Percentiles rank a stretch among this genome's conserved stretches.
phyloP scores from a whole-genome alignment of 768 basidiomycete species.

The Amylocystis lapponica region DNA sequence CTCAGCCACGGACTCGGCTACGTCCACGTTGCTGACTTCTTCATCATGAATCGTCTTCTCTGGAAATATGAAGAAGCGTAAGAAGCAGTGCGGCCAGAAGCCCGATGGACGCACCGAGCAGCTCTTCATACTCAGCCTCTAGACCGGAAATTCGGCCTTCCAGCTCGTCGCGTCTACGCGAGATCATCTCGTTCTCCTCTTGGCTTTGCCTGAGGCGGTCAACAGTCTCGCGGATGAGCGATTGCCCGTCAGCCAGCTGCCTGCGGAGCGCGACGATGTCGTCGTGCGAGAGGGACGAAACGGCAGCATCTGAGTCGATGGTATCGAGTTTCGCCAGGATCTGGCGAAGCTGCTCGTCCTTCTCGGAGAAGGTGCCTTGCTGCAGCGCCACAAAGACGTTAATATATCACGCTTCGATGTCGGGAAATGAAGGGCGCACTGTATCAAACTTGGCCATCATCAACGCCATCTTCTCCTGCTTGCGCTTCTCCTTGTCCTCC shows the following conservation, averaged over 20 bases:
- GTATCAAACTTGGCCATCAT: slow-evolving; percentile 99
- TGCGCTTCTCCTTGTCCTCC: slow-evolving; percentile 98
- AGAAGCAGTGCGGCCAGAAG: background rate
- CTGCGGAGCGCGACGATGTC: slow-evolving; percentile 80
- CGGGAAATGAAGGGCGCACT: slow-evolving; percentile 42
- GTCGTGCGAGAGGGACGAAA: slow-evolving; percentile 58
- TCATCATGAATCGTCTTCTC: slow-evolving; percentile 92
- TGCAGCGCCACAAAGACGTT: slow-evolving; percentile 22
- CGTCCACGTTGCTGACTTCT: slow-evolving; percentile 76
- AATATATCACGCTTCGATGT: background rate
- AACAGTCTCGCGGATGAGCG: slow-evolving; percentile 78
- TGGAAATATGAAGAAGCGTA: slow-evolving; percentile 25
- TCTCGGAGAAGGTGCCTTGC: slow-evolving; percentile 94
- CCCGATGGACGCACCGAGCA: slow-evolving; percentile 60
- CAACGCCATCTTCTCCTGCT: slow-evolving; percentile 98
- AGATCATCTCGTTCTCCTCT: slow-evolving; percentile 86
- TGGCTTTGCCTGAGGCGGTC: slow-evolving; percentile 86
- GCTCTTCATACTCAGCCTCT: slow-evolving; percentile 94
- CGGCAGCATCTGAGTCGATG: slow-evolving; percentile 56
- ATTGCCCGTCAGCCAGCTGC: slow-evolving; percentile 86
- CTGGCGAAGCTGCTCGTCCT: slow-evolving; percentile 87
- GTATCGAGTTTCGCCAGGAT: slow-evolving; percentile 80
- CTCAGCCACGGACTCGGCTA: slow-evolving; percentile 80
- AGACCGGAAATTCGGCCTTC: slow-evolving; percentile 75
- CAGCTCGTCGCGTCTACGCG: slow-evolving; percentile 79